A percentile compares a stretch with the other conserved stretches of the same genome.
These are phyloP conservation scores for Vickermania ingenoplastis DNA, from an alignment of 208 protist species.

Conservation along the genomic window DNA sequence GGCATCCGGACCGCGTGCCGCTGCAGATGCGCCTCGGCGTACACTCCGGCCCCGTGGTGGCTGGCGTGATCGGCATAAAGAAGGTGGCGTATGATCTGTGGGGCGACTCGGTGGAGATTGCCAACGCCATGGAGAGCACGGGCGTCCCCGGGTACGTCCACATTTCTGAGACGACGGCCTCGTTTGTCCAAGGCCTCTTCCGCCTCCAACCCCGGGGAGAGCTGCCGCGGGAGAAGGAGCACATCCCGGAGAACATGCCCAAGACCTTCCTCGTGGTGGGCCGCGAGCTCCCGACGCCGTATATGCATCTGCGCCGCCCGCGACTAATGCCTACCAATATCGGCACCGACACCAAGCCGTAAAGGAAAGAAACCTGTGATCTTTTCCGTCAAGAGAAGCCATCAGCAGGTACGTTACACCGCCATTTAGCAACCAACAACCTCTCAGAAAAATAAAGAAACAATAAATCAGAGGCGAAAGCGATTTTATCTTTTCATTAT, in stretches of 20 bases:
- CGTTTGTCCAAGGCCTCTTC: constrained; percentile 13
- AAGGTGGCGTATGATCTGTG: constrained; percentile 40
- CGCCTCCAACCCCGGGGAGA: constrained; percentile 12
- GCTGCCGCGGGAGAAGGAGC: constrained; percentile 21
- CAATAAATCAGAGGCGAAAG: too few relatives aligned
- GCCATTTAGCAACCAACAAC: too few relatives aligned
- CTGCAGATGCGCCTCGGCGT: constrained; percentile 37
- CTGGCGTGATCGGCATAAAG: constrained; percentile 27
- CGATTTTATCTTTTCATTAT: too few relatives aligned
- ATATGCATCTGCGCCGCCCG: constrained; percentile 13
- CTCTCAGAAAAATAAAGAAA: too few relatives aligned
- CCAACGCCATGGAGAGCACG: constrained; percentile 27
- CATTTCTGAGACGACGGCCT: constrained; percentile 13
- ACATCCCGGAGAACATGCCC: constrained; percentile 22
- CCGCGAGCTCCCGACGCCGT: constrained; percentile 15
- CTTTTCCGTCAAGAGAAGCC: too few relatives aligned
- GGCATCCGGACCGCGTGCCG: constrained; percentile 15
- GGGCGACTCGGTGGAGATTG: constrained; percentile 35
- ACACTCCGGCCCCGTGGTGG: constrained; percentile 25
- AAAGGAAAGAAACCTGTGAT: constrained; percentile 4
- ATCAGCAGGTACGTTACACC: too few relatives aligned
- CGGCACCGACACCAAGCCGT: not conserved
- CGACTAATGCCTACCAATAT: constrained; percentile 10
- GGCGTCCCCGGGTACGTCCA: constrained; percentile 25
- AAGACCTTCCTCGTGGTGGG: constrained; percentile 13